Percentiles rank a stretch among this genome's conserved stretches.
Conservation (phyloP, 1,284 basidiomycete genomes). For the Malassezia psittaci region DNA sequence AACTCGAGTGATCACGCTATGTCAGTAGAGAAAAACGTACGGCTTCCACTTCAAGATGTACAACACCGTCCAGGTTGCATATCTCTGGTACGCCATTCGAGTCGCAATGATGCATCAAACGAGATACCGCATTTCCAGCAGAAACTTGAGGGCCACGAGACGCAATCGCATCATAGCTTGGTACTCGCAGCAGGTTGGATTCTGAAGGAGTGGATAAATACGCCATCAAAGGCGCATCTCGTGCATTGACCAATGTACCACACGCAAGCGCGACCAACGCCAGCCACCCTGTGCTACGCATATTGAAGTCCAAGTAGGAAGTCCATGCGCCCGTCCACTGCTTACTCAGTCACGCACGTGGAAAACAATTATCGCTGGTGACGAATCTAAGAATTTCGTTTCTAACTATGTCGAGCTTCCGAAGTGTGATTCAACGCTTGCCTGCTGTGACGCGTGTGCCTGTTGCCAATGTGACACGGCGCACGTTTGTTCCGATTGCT, state of each 20-base stretch:
- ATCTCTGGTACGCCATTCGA: slow-evolving; percentile 4
- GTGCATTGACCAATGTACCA: background rate
- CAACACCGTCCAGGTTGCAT: slow-evolving; percentile 10
- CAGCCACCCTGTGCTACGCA: slow-evolving; percentile 5
- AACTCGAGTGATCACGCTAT: background rate
- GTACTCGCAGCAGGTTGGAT: slow-evolving; percentile 5
- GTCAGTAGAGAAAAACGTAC: background rate
- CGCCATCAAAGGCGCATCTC: slow-evolving; percentile 7
- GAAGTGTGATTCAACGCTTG: slow-evolving; percentile 1
- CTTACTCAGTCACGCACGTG: slow-evolving; percentile 11
- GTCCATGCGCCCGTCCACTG: background rate
- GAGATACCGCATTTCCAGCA: slow-evolving; percentile 1
- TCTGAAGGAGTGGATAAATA: slow-evolving; percentile 5
- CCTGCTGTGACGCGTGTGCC: background rate
- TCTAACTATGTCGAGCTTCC: slow-evolving; percentile 9
- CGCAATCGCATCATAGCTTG: background rate
- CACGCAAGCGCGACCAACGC: slow-evolving; percentile 5
- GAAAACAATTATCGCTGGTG: background rate
- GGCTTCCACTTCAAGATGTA: slow-evolving; percentile 12
- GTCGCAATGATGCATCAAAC: slow-evolving; percentile 7
- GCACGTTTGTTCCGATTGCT: background rate
- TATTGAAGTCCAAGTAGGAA: background rate
- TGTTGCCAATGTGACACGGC: background rate
- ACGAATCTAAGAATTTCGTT: background rate
- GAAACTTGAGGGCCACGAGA: slow-evolving; percentile 2